Percentiles rank a stretch among this genome's conserved stretches.
Evolutionary conservation across 2,329 filamentous ascomycete species (phyloP).

Genomic region (Apiospora arundinis): DNA sequence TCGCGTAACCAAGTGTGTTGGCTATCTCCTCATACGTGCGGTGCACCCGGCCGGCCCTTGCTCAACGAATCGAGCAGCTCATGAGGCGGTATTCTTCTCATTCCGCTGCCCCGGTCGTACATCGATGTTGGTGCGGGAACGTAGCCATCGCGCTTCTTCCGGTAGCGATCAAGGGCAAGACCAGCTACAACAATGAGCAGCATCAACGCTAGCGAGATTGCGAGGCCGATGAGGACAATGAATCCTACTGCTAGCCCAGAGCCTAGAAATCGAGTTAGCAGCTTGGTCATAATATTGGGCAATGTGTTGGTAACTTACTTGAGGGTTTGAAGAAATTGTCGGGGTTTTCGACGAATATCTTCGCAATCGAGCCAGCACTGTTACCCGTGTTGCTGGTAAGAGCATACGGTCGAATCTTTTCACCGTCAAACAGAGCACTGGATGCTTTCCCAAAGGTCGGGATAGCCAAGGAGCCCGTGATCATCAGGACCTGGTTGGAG

Average conservation of each 20-base stretch:
- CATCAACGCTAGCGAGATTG: constrained; percentile 77
- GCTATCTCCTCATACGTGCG: constrained; percentile 51
- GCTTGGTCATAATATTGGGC: constrained; percentile 6
- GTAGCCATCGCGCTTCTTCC: constrained; percentile 81
- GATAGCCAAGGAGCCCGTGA: constrained; percentile 83
- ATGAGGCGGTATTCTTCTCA: constrained; percentile 65
- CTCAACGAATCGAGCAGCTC: constrained; percentile 63
- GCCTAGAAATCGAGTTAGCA: constrained; percentile 42
- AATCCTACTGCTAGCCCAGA: constrained; percentile 74
- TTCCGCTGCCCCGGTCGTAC: constrained; percentile 64
- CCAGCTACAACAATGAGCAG: constrained; percentile 79
- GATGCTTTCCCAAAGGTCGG: constrained; percentile 81
- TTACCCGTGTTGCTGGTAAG: constrained; percentile 74
- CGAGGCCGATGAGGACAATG: constrained; percentile 81
- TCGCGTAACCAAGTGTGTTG: neutral
- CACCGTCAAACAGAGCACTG: constrained; percentile 88
- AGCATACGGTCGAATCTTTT: constrained; percentile 76
- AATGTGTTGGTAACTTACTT: constrained; percentile 54
- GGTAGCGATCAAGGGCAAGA: constrained; percentile 75
- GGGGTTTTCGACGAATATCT: constrained; percentile 79
- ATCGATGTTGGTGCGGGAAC: constrained; percentile 74
- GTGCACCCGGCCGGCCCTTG: constrained; percentile 54
- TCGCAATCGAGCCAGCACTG: constrained; percentile 75
- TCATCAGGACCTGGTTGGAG: constrained; percentile 73
- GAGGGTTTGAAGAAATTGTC: constrained; percentile 73